Evolutionary conservation across 2,329 filamentous ascomycete genomes (phyloP).

Genomic region (Ophidiomyces ophidiicola): DNA sequence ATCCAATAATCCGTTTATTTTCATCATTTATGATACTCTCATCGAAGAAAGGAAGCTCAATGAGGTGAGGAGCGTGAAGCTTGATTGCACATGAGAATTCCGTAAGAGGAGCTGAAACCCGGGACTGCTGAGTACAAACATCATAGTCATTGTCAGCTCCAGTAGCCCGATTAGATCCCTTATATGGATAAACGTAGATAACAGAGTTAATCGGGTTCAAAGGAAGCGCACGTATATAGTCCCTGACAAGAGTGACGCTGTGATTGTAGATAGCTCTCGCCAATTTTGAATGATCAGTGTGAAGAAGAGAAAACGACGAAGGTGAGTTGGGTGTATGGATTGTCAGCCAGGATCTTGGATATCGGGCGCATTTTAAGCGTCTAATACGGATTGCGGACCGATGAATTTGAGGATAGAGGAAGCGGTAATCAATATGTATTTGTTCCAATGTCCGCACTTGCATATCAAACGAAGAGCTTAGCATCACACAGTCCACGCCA

Average conservation of each 20-base stretch:
- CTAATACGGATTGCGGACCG: slow-evolving; percentile 27
- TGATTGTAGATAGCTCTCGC: slow-evolving; percentile 28
- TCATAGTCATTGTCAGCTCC: slow-evolving; percentile 29
- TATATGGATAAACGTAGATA: slow-evolving; percentile 30
- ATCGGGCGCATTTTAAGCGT: slow-evolving; percentile 30
- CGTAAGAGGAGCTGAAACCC: no score
- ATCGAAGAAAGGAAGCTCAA: slow-evolving; percentile 26
- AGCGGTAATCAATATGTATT: slow-evolving; percentile 29
- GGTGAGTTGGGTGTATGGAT: no score
- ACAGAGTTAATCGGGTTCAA: slow-evolving; percentile 22
- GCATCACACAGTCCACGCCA: slow-evolving; percentile 36
- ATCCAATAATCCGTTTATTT: slow-evolving; percentile 23
- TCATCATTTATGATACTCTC: slow-evolving; percentile 22
- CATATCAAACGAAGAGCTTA: slow-evolving; percentile 35
- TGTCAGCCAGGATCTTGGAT: no score
- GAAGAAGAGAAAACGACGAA: no score
- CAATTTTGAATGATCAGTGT: slow-evolving; percentile 19
- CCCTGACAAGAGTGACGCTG: slow-evolving; percentile 33
- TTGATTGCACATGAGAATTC: slow-evolving; percentile 26
- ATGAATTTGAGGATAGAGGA: slow-evolving; percentile 22
- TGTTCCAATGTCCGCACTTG: slow-evolving; percentile 32
- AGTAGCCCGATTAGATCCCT: slow-evolving; percentile 25
- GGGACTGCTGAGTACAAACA: slow-evolving; percentile 21
- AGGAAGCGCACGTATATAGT: slow-evolving; percentile 22
- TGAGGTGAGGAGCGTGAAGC: slow-evolving; percentile 19